Conservation (phyloP, 2,329 filamentous ascomycete species). For the Dothidotthia symphoricarpi region DNA sequence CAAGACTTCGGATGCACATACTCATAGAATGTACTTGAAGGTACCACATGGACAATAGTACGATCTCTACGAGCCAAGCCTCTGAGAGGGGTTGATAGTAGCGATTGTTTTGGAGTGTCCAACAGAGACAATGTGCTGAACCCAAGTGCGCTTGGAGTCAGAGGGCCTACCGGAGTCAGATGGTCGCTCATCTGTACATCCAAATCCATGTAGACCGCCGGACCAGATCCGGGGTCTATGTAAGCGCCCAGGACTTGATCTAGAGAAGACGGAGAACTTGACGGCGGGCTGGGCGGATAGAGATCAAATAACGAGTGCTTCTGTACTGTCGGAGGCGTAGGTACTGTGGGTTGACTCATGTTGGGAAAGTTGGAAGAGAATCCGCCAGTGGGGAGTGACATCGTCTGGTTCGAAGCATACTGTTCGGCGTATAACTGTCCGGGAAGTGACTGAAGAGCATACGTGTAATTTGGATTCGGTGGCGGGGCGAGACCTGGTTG, state of each 20-base stretch:
- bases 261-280: not conserved
- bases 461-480: too few relatives aligned
- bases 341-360: not conserved
- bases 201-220: conserved; percentile 5
- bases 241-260: not conserved
- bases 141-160: conserved; percentile 13
- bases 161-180: not conserved
- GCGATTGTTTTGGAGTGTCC: conserved; percentile 2
- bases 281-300: not conserved
- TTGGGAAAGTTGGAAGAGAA: not conserved
- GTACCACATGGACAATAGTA: conserved; percentile 7
- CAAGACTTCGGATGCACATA: conserved; percentile 1
- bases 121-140: conserved; percentile 14
- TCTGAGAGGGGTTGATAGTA: not conserved
- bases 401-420: too few relatives aligned
- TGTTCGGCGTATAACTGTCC: too few relatives aligned
- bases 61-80: conserved; percentile 1
- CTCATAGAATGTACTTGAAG: conserved; percentile 6
- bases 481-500: too few relatives aligned
- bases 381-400: not conserved
- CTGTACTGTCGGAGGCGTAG: not conserved
- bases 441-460: too few relatives aligned
- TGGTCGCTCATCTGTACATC: conserved; percentile 2
- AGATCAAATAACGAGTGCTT: not conserved
- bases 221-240: not conserved